Conservation (phyloP, 1,284 basidiomycete species). For the Ustilago lituana region DNA sequence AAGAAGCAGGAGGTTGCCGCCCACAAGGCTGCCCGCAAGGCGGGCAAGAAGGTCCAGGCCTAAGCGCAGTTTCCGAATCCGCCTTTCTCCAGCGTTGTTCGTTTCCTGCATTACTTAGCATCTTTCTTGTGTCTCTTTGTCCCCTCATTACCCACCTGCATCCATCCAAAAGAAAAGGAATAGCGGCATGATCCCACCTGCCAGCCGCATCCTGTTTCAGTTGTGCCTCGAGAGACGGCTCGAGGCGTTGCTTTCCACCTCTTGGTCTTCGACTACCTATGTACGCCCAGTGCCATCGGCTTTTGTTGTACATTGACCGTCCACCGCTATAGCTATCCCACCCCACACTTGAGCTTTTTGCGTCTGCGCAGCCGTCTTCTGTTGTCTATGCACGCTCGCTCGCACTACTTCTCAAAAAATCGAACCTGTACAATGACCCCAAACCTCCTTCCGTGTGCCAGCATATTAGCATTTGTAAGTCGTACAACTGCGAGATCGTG, state of each 20-base stretch:
- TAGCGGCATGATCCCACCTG: conserved; percentile 17
- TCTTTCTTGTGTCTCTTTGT: conserved; percentile 17
- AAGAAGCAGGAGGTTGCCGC: conserved; percentile 74
- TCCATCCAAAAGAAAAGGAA: conserved; percentile 33
- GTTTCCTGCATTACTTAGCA: conserved; percentile 30
- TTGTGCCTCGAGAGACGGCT: conserved; percentile 37
- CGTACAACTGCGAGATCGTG: no score
- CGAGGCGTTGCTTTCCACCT: conserved; percentile 17
- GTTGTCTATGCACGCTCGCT: conserved; percentile 27
- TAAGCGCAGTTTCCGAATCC: no score
- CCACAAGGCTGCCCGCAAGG: conserved; percentile 51
- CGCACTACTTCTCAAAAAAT: conserved; percentile 27
- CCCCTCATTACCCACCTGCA: conserved; percentile 14
- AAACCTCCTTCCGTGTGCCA: conserved; percentile 1
- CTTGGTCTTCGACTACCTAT: conserved; percentile 6
- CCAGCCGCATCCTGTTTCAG: conserved; percentile 17
- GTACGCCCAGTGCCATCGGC: neutral
- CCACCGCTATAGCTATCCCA: conserved; percentile 8
- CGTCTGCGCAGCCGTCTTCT: conserved; percentile 43
- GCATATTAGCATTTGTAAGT: no score
- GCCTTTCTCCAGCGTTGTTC: no score
- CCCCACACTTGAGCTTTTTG: conserved; percentile 25
- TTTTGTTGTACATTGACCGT: conserved; percentile 8
- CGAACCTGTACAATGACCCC: conserved; percentile 48
- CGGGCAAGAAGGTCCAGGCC: conserved; percentile 50